Evolutionary conservation across 352 stramenopile genomes (phyloP), one percentile per base, ranked within the genome.

Genomic region (Phytophthora macrochlamydospora): DNA sequence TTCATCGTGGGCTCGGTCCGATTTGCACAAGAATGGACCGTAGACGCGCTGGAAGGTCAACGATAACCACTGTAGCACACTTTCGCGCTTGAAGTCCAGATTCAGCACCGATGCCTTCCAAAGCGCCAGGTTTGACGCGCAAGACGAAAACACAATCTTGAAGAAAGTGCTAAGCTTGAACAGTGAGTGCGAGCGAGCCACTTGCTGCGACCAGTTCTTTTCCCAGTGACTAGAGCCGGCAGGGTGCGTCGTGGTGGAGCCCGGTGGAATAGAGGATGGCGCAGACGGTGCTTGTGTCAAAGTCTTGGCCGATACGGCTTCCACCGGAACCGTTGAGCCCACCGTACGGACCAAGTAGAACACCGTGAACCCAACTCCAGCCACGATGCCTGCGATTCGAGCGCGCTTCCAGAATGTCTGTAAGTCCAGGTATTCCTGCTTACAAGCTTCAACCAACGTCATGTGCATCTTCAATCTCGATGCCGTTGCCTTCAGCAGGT

Each of bases 391-490:
- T 5, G 75, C 82, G 37, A 90, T 91, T 54, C 90, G 87, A 14
- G 87, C 75, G 24, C 83, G 83, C 44, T 89, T 87, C 83, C 85
- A 93, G 44, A 94, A 90, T 2, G 70, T 86, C 31, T 82, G 73
- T 8, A 91, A 48, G 59, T 92, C 83, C 18, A 86, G 40, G 49
- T 93, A 94, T 65, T 96, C 88, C 50, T 91, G 76, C 57, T 85
- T 86, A 56, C 85, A 93, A 2, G 82, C 83, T 45, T 94, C 78
- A 4, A 96, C 66, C 9, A 95, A 66, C 52, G 75, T 94, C 52
- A 87, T 75, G 63, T 95, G 88, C 88, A 95, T 94, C 67, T 96
- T 94, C 31, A 96, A 72, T 0, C 84, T 80, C 28, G 85, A 81
- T 7, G 76, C 79, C n/a, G 87, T 92, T n/a, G 73, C 71, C 66